Evolutionary conservation across 345 rosid genomes (phyloP), one percentile per base, ranked within the genome.

Genomic region (Corymbia maculata): DNA sequence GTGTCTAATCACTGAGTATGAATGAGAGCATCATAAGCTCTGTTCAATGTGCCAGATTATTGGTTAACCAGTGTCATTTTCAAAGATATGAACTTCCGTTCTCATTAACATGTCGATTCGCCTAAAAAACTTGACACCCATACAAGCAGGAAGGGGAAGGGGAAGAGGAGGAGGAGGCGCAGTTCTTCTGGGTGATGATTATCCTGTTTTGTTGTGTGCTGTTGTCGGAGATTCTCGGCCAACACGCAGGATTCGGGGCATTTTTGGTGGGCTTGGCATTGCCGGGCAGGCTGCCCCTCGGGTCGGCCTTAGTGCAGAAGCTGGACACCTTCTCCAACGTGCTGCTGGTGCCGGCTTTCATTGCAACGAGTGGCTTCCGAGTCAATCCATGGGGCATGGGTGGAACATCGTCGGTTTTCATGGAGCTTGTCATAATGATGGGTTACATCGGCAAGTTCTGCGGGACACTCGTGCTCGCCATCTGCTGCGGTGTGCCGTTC

Each of bases 211-310:
- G 70, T 51, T 26, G 44, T 24, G 88, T n/a, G 49, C 51, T 87
- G 9, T 49, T 68, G 88, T 28, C 55, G 24, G 91, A 88, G 47
- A 36, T 92, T 47, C 26, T 89, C 24, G 94, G 93, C 44, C 55
- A 70, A 59, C 86, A 89, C 80, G 47, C 87, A n/a, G 49, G 79
- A 17, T 44, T 88, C 15, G 79, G 89, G 15, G 53, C 92, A 16
- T 70, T 93, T 86, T n/a, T 89, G 53, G n/a, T 93, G n/a, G 94
- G 93, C 6, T 53, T 93, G 89, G 88, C 52, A 49, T 55, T 93
- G 49, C 93, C 94, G 14, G 93, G 91, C 45, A 92, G 91, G 17
- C 91, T 90, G 22, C 87, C 91, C 6, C 86, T 91, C 28, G 92
- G 92, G 68, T 89, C 92, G n/a, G 90, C 91, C 8, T 45, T 93